Conservation (phyloP, 129 eudicot species). For the Arctium lappa region DNA sequence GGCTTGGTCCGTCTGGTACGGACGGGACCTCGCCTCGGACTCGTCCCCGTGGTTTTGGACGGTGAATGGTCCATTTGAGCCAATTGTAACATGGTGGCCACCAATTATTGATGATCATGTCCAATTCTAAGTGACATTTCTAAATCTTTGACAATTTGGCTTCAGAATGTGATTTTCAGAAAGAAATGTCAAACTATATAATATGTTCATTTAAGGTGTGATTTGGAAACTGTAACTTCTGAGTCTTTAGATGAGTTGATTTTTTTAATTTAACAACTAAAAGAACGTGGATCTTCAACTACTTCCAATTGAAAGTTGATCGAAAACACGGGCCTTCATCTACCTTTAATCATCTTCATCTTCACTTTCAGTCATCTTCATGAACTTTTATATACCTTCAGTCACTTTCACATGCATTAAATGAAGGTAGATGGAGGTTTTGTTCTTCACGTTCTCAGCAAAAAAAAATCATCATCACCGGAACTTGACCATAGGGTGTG, state of each 20-base stretch:
- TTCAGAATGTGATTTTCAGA: not conserved
- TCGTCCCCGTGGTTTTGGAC: not conserved
- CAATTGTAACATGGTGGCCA: not conserved
- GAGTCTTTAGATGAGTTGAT: not conserved
- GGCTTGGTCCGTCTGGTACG: constrained; percentile 10
- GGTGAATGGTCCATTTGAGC: constrained; percentile 7
- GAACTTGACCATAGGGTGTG: not conserved
- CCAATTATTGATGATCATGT: not conserved
- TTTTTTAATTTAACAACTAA: not conserved
- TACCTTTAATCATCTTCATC: not conserved
- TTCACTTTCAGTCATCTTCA: not conserved
- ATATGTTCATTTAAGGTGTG: not conserved
- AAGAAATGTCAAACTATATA: not conserved
- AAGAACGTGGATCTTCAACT: not conserved
- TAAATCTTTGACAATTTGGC: not conserved
- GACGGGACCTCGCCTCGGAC: not conserved
- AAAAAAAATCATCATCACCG: not conserved
- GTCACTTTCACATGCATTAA: not conserved
- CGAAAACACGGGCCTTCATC: not conserved
- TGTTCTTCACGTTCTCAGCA: not conserved
- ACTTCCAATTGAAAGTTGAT: not conserved
- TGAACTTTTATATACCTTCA: not conserved
- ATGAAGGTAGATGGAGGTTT: no score
- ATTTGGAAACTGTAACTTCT: not conserved
- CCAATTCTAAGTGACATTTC: not conserved